Base-by-base conservation (phyloP, 345 rosid genomes). In the Citrus sp. region DNA sequence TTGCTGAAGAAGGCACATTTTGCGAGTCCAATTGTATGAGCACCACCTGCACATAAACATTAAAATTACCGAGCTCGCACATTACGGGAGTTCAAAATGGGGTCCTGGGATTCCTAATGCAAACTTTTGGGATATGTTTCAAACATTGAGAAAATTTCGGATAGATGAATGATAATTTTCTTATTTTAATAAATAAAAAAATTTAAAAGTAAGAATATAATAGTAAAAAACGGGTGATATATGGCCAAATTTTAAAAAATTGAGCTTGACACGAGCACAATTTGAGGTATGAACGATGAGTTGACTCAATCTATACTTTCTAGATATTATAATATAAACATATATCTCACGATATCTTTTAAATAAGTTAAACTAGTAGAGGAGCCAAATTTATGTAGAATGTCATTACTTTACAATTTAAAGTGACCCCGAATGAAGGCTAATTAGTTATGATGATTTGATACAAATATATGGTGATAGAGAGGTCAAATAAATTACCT, bases 11-110 rank as follows among this genome's bases (percentile, higher is more conserved):
- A 32, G 10, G 21, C 71, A 79, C 97, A 92, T 80, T 79, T 88
- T 21, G 93, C 97, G 56, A 78, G 74, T 27, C 97, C 97, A 79
- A 92, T 84, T 22, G 95, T 85, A 56, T 91, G 95, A 56, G 87
- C 86, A 59, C 95, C 86, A 54, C 95, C 97, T 87, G 82, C 66
- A 73, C 22, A 49, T 27, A 18, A 27, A 27, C 49, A 46, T 25
- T 1, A 13, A 30, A 64, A 28, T 62, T 28, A 54, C 18, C 18
- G 4, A 3, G 51, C 51, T 46, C 18, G 18, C 18, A 46, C 51
- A 46, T 46, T 3, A 12, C 3, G 51, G 51, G 51, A 46, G 51
- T 46, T 13, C 51, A 46, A 46, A 13, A 46, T 13, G 51, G 51
- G 16, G 51, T 13, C 51, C 18, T 13, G 18, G 1, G 18, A 46